Evolutionary conservation across 805 yeast genomes (phyloP), one percentile per base, ranked within the genome.

Genomic region (Blastobotrys chiropterorum): DNA sequence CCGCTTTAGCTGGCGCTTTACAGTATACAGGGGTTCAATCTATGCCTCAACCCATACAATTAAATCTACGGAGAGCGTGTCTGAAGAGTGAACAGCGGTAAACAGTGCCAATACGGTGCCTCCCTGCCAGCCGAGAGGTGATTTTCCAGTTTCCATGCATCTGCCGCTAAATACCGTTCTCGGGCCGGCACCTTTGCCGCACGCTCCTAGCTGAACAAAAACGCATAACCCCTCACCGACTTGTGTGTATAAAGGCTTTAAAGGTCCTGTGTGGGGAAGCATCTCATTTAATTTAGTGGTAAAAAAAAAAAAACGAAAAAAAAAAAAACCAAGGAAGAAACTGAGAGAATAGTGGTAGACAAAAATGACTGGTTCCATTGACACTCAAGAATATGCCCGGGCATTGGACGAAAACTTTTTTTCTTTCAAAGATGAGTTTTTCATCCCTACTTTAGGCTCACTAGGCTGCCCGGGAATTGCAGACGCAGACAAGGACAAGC

Each of bases 391-490:
- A 20, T 48, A 54, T 16, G 64, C 63, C 2, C 31, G 34, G 3
- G 50, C 49, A 14, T 65, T 78, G 44, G 86, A 81, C 62, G 38
- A 53, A 0, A 48, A 69, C 55, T 75, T 56, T 56, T 72, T 73
- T 1, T 63, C 72, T 1, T 67, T 73, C 51, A 61, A 69, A 3
- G 72, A 73, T 11, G 70, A 75, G 48, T 87, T 88, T 63, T 73
- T 69, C 26, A 68, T 85, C 38, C 96, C 96, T 5, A 85, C 94
- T 0, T 75, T 81, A 56, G 62, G 67, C 48, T 75, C 88, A 0
- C 67, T 86, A 57, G 90, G 86, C 2, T 20, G 41, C 5, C 39
- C 38, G 16, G 47, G 47, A 30, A 31, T 46, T 5, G 46, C 53
- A 11, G 57, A 60, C 21, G 49, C 34, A 16, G 44, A 41, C 51